phyloP scores from a whole-genome alignment of 805 yeast species.

The Starmerella gropengiesseri region DNA sequence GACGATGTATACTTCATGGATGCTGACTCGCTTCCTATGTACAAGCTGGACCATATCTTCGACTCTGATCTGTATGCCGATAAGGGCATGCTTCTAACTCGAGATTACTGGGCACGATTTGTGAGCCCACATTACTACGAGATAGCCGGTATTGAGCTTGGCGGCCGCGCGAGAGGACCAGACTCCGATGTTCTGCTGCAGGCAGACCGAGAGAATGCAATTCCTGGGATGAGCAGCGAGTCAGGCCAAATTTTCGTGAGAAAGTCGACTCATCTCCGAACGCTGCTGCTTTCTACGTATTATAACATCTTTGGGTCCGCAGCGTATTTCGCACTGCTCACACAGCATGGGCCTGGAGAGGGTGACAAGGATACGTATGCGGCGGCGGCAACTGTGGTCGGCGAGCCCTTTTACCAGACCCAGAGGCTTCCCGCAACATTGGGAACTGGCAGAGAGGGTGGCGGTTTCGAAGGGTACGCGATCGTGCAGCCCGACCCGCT shows the following conservation, averaged over 20 bases:
- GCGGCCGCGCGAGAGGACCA: slow-evolving; percentile 30
- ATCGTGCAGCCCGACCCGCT: slow-evolving; percentile 68
- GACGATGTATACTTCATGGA: slow-evolving; percentile 63
- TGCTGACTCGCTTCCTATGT: slow-evolving; percentile 64
- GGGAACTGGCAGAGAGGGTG: slow-evolving; percentile 27
- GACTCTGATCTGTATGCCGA: slow-evolving; percentile 43
- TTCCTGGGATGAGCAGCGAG: slow-evolving; percentile 57
- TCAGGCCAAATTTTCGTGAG: slow-evolving; percentile 56
- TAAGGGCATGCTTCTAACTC: slow-evolving; percentile 56
- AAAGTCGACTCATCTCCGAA: slow-evolving; percentile 45
- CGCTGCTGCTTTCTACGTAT: slow-evolving; percentile 49
- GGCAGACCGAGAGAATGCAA: slow-evolving; percentile 49
- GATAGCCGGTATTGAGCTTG: slow-evolving; percentile 48
- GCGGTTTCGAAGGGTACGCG: slow-evolving; percentile 20
- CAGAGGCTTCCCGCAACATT: slow-evolving; percentile 31
- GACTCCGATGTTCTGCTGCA: slow-evolving; percentile 37
- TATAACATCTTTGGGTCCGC: slow-evolving; percentile 56
- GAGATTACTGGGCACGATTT: slow-evolving; percentile 81
- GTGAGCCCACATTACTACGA: slow-evolving; percentile 64
- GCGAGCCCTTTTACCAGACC: slow-evolving; percentile 47
- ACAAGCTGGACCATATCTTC: slow-evolving; percentile 52
- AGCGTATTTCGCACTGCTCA: slow-evolving; percentile 46
- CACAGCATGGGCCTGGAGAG: slow-evolving; percentile 61
- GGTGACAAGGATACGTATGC: slow-evolving; percentile 73
- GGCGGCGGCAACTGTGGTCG: slow-evolving; percentile 57